Evolutionary conservation across 2,329 filamentous ascomycete genomes (phyloP).

Genomic region (Alternaria ethzedia): DNA sequence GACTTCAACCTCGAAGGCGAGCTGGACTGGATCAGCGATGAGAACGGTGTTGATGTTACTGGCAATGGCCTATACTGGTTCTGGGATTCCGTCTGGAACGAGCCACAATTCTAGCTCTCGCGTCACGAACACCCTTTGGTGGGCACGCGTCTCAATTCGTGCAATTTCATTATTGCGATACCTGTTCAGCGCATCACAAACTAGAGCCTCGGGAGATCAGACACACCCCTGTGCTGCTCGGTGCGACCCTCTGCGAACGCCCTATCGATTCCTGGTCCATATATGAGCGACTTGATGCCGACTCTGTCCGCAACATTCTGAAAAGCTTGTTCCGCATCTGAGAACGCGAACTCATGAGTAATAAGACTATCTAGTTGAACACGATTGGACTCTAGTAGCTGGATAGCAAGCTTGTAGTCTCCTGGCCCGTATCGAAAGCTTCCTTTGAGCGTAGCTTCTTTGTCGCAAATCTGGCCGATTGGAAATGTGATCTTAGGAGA

Average conservation of each 20-base stretch:
- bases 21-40: conserved; percentile 4
- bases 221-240: not conserved
- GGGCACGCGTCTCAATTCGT: not conserved
- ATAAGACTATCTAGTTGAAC: conserved; percentile 21
- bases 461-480: conserved; percentile 31
- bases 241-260: not conserved
- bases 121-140: not conserved
- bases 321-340: conserved; percentile 24
- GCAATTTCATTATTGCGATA: not conserved
- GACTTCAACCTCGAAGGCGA: not conserved
- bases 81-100: conserved; percentile 20
- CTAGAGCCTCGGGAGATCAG: not conserved
- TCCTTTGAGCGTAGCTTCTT: conserved; percentile 32
- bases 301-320: conserved; percentile 14
- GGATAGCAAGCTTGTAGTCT: conserved; percentile 30
- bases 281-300: conserved; percentile 34
- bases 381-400: conserved; percentile 15
- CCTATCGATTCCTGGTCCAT: conserved; percentile 21
- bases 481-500: conserved; percentile 24
- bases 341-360: conserved; percentile 22
- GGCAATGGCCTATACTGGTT: conserved; percentile 23
- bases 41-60: conserved; percentile 3
- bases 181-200: not conserved
- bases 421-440: conserved; percentile 40
- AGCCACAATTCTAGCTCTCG: not conserved